A percentile compares a stretch with the other conserved stretches of the same genome.
Conservation (phyloP, 2,329 filamentous ascomycete species). For the Arachnomyces sp. region DNA sequence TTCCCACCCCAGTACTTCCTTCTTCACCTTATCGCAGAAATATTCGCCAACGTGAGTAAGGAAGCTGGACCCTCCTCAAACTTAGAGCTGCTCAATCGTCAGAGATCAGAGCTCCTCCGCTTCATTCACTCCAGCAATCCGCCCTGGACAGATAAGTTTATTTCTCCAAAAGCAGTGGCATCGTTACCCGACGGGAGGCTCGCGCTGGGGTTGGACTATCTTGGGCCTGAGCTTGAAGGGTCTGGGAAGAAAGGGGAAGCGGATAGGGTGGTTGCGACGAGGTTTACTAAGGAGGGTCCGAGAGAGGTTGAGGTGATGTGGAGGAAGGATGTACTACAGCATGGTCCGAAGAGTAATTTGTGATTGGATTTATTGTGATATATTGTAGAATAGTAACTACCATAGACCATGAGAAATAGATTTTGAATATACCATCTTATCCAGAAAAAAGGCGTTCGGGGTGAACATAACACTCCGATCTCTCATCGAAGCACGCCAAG, state of each 20-base stretch:
- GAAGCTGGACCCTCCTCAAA: no score
- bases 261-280: conserved; percentile 50
- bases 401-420: neutral
- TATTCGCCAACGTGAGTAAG: conserved; percentile 34
- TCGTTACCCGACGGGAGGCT: conserved; percentile 39
- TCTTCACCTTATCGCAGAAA: conserved; percentile 43
- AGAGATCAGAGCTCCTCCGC: conserved; percentile 38
- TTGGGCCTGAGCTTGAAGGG: conserved; percentile 48
- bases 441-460: no score
- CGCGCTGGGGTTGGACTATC: conserved; percentile 46
- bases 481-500: conserved; percentile 10
- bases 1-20: conserved; percentile 79
- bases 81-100: no score
- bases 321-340: conserved; percentile 39
- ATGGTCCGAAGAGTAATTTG: conserved; percentile 24
- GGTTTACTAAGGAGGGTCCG: conserved; percentile 49
- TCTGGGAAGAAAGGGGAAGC: conserved; percentile 41
- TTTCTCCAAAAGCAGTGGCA: conserved; percentile 35
- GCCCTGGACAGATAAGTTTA: conserved; percentile 41
- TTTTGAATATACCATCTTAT: no score
- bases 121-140: conserved; percentile 41
- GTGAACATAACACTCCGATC: conserved; percentile 20
- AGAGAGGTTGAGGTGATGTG: conserved; percentile 46
- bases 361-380: conserved; percentile 12
- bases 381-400: neutral